Base-by-base conservation (phyloP, 1,284 basidiomycete genomes). In the Cronartium quercuum region DNA sequence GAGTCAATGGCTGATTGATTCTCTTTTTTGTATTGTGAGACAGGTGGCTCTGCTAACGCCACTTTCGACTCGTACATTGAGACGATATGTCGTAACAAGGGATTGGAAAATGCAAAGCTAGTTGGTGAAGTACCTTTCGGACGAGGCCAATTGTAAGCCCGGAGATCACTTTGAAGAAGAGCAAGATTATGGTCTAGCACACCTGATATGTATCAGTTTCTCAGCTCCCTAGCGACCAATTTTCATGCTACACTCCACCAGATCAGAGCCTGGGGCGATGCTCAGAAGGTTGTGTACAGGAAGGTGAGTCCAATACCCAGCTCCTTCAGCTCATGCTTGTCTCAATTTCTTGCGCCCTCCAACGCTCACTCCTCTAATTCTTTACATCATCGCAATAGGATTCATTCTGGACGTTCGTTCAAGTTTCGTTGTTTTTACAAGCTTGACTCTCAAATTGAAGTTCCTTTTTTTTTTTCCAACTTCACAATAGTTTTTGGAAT, bases 161-260 rank as follows among this genome's bases (percentile, higher is more conserved):
- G n/a, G 41, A 69, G n/a, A 47, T 41, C 37, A 10, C 21, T 21
- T 57, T 15, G 29, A 21, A 35, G 37, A 2, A 66, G 18, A n/a
- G n/a, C n/a, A n/a, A n/a, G n/a, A n/a, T n/a, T 7, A 55, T 13
- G 21, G 1, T 6, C 37, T 38, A 18, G 38, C 41, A 12, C 18
- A 44, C 18, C 37, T 60, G 6, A 37, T n/a, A n/a, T n/a, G n/a
- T 82, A 90, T n/a, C n/a, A n/a, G n/a, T n/a, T n/a, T n/a, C 9
- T 91, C 84, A 91, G 90, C 89, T 85, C 85, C 9, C 83, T 91
- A 21, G 81, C 88, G 1, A 89, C 89, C 0, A 84, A 90, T 76
- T 91, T 90, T 81, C 77, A 82, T 37, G 86, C 89, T 2, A 86
- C 86, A 0, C 85, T 89, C 66, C 84, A 81, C 0, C 34, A 47